Conservation (phyloP, 768 basidiomycete genomes). For the Phaffia australis region DNA sequence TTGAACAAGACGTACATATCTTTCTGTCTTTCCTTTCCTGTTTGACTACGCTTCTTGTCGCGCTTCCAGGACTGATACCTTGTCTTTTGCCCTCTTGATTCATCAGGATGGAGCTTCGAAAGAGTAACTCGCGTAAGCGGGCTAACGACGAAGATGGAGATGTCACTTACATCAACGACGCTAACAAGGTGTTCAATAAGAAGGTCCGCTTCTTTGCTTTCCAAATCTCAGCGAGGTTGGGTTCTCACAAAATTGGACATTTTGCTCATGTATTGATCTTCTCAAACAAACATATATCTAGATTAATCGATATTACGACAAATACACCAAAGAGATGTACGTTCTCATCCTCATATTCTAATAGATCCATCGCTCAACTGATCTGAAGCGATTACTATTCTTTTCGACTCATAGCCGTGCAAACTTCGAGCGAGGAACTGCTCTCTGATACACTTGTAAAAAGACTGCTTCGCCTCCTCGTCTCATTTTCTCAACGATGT, state of each 20-base stretch:
- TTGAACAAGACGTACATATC: constrained; percentile 82
- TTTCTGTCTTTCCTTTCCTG: constrained; percentile 14
- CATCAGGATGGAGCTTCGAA: constrained; percentile 71
- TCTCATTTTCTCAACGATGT: too few species aligned
- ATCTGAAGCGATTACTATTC: constrained; percentile 41
- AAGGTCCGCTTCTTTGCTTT: constrained; percentile 49
- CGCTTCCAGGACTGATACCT: constrained; percentile 13
- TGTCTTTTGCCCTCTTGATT: constrained; percentile 11
- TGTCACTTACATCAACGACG: constrained; percentile 68
- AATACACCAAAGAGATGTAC: constrained; percentile 68
- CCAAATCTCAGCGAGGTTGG: neutral
- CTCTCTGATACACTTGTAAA: constrained; percentile 45
- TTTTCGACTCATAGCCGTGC: constrained; percentile 44
- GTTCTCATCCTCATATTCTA: neutral
- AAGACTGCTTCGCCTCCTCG: neutral
- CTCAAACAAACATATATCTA: constrained; percentile 33
- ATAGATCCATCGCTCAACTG: constrained; percentile 6
- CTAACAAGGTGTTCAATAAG: constrained; percentile 74
- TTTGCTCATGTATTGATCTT: neutral
- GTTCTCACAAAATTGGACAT: constrained; percentile 16
- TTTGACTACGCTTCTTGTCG: constrained; percentile 1
- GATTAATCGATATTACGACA: constrained; percentile 93
- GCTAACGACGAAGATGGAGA: constrained; percentile 88
- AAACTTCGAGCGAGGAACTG: constrained; percentile 95
- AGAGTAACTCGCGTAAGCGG: constrained; percentile 78